phyloP scores from a whole-genome alignment of 1,284 basidiomycete genomes.

The Naganishia albida region DNA sequence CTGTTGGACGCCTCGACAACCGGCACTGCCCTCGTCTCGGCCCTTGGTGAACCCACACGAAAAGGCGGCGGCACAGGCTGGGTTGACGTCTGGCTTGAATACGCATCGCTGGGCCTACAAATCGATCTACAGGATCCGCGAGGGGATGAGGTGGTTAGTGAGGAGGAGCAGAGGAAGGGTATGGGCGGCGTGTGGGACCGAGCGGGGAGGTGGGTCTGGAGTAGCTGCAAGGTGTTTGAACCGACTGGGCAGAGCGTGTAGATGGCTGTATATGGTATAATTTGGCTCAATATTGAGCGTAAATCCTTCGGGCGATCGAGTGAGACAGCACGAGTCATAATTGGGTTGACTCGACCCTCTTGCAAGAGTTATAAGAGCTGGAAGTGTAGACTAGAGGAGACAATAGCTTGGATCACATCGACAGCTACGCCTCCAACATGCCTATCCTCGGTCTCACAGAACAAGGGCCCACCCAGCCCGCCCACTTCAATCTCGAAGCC shows the following conservation, averaged over 20 bases:
- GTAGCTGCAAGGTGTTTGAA: constrained; percentile 46
- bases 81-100: constrained; percentile 88
- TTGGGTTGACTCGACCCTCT: background rate
- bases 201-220: constrained; percentile 49
- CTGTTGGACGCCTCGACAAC: constrained; percentile 60
- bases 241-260: background rate
- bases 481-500: constrained; percentile 78
- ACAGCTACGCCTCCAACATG: constrained; percentile 40
- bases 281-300: background rate
- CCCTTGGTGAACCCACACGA: constrained; percentile 75
- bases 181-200: constrained; percentile 51
- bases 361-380: background rate
- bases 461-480: constrained; percentile 60
- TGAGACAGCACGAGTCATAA: constrained; percentile 4
- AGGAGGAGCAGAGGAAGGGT: constrained; percentile 43
- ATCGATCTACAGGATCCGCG: constrained; percentile 47
- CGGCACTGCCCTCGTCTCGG: constrained; percentile 72
- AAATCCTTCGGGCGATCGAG: background rate
- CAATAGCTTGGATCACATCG: background rate
- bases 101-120: constrained; percentile 62
- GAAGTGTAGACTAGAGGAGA: background rate
- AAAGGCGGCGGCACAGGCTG: constrained; percentile 86
- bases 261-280: background rate
- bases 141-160: constrained; percentile 37
- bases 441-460: constrained; percentile 53